phyloP scores from a whole-genome alignment of 352 stramenopile genomes.

The Phytophthora pini region DNA sequence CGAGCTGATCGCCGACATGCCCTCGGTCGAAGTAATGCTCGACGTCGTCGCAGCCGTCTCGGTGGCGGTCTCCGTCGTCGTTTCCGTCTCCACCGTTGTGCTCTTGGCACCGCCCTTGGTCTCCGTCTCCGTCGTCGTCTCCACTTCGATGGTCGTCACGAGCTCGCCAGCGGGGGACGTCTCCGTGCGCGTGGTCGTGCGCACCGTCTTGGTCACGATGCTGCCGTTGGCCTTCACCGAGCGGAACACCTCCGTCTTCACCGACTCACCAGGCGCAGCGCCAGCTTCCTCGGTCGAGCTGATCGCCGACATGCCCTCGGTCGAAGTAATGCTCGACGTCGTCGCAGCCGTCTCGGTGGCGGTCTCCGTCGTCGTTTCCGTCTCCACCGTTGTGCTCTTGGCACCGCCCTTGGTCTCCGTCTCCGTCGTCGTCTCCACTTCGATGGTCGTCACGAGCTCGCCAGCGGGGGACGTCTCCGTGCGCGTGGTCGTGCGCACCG shows the following conservation, averaged over 20 bases:
- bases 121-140: conserved; percentile 26
- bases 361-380: conserved; percentile 24
- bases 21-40: conserved; percentile 18
- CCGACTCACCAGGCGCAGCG: conserved; percentile 9
- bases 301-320: conserved; percentile 17
- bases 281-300: conserved; percentile 23
- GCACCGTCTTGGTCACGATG: conserved; percentile 31
- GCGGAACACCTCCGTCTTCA: conserved; percentile 27
- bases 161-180: conserved; percentile 19
- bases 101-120: conserved; percentile 19
- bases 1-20: conserved; percentile 28
- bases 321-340: conserved; percentile 20
- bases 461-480: conserved; percentile 18
- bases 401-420: conserved; percentile 12
- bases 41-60: conserved; percentile 21
- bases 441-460: conserved; percentile 24
- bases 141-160: conserved; percentile 25
- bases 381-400: conserved; percentile 25
- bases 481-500: conserved; percentile 24
- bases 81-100: conserved; percentile 27
- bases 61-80: conserved; percentile 26
- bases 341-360: conserved; percentile 17
- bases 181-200: conserved; percentile 23
- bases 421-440: conserved; percentile 26
- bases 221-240: conserved; percentile 23